phyloP scores from a whole-genome alignment of 768 basidiomycete species.

The Suillus lakei region DNA sequence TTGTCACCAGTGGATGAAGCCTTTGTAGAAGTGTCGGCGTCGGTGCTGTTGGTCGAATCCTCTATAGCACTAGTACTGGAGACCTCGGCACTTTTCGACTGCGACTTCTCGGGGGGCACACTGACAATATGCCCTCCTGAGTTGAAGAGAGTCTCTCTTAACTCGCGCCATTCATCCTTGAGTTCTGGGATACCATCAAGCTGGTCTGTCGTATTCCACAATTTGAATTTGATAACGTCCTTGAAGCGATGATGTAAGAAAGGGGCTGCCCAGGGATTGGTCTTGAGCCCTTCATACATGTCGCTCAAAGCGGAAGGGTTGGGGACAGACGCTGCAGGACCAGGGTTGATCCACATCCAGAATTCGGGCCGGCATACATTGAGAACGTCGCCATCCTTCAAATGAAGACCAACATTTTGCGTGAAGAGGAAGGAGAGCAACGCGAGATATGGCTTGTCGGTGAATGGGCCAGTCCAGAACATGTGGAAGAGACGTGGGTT shows the following conservation, averaged over 20 bases:
- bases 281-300: conserved; percentile 82
- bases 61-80: conserved; percentile 20
- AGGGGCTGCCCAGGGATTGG: conserved; percentile 93
- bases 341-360: conserved; percentile 99
- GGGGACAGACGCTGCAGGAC: conserved; percentile 89
- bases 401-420: conserved; percentile 88
- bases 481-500: conserved; percentile 94
- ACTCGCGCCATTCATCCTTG: conserved; percentile 85
- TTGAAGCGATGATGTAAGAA: conserved; percentile 93
- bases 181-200: conserved; percentile 91
- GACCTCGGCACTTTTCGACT: conserved; percentile 28
- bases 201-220: conserved; percentile 99
- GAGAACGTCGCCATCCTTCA: conserved; percentile 48
- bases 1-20: conserved; percentile 27
- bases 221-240: conserved; percentile 90
- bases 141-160: conserved; percentile 80
- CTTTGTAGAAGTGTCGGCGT: conserved; percentile 20
- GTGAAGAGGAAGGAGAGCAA: conserved; percentile 95
- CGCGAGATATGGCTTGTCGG: conserved; percentile 97
- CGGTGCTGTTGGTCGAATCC: conserved; percentile 28
- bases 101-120: conserved; percentile 52
- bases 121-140: conserved; percentile 80
- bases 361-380: conserved; percentile 84
- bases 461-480: conserved; percentile 99
- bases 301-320: conserved; percentile 80